phyloP scores from a whole-genome alignment of 2,329 filamentous ascomycete genomes.

The Metarhizium rileyi region DNA sequence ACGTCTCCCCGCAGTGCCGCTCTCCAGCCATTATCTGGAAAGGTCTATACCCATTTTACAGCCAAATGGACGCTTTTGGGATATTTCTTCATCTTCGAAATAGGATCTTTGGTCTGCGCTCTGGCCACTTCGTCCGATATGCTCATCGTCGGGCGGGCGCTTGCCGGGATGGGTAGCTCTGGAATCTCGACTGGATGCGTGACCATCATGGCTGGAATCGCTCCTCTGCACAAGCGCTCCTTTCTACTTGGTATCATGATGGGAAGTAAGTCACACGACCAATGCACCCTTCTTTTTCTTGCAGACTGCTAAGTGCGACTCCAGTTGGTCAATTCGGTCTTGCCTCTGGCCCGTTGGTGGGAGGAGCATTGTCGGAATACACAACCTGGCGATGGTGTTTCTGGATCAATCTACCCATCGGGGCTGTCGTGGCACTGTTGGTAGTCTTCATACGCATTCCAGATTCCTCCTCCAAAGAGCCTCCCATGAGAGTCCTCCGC shows the following conservation, averaged over 20 bases:
- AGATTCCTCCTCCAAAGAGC: constrained; percentile 20
- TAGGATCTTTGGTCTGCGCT: constrained; percentile 38
- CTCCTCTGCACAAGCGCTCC: constrained; percentile 19
- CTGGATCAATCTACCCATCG: constrained; percentile 37
- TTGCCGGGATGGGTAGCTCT: constrained; percentile 37
- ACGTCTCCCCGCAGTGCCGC: not conserved
- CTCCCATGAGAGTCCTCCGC: not conserved
- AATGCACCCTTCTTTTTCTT: too few species aligned
- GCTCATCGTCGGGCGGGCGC: constrained; percentile 39
- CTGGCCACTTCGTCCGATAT: constrained; percentile 32
- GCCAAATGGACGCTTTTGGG: not conserved
- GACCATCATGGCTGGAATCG: constrained; percentile 22
- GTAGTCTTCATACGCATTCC: constrained; percentile 25
- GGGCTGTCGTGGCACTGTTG: constrained; percentile 23
- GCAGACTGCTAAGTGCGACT: too few species aligned
- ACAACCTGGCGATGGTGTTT: constrained; percentile 15
- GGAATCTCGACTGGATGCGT: constrained; percentile 30
- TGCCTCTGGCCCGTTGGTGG: constrained; percentile 37
- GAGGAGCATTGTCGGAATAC: constrained; percentile 12
- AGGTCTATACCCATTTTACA: not conserved
- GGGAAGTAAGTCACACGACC: constrained; percentile 4
- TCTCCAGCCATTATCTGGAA: not conserved
- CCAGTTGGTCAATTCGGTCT: constrained; percentile 31
- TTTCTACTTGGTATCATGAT: constrained; percentile 19
- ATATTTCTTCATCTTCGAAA: constrained; percentile 22